Conservation (phyloP, 2,329 filamentous ascomycete genomes). For the Aspergillaceae sp. region DNA sequence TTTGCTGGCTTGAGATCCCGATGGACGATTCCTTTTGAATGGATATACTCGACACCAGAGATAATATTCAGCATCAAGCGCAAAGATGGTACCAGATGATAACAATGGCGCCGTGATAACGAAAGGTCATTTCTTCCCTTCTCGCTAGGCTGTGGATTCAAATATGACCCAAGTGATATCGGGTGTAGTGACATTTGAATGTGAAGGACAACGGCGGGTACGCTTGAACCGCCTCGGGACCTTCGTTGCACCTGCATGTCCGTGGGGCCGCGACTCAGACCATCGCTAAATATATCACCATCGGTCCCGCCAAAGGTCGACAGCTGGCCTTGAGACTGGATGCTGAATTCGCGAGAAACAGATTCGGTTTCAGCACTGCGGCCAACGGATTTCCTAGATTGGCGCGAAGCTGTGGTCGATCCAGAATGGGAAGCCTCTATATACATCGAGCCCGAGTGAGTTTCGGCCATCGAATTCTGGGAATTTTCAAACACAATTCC, state of each 20-base stretch:
- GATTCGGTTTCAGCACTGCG: slow-evolving; percentile 41
- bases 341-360: slow-evolving; percentile 36
- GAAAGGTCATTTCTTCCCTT: slow-evolving; percentile 11
- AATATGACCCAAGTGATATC: slow-evolving; percentile 52
- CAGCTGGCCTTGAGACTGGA: slow-evolving; percentile 21
- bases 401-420: slow-evolving; percentile 31
- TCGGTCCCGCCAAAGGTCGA: slow-evolving; percentile 29
- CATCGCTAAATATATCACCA: slow-evolving; percentile 36
- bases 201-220: slow-evolving; percentile 46
- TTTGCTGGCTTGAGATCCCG: slow-evolving; percentile 62
- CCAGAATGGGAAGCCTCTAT: background rate
- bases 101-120: slow-evolving; percentile 47
- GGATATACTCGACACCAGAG: slow-evolving; percentile 57
- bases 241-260: slow-evolving; percentile 23
- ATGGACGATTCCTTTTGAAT: slow-evolving; percentile 53
- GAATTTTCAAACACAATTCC: slow-evolving; percentile 37
- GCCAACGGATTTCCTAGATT: slow-evolving; percentile 33
- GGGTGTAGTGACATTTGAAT: slow-evolving; percentile 63
- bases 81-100: slow-evolving; percentile 50
- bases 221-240: slow-evolving; percentile 15
- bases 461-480: slow-evolving; percentile 16
- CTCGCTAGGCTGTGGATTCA: slow-evolving; percentile 33
- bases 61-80: slow-evolving; percentile 52
- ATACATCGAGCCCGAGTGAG: slow-evolving; percentile 11
- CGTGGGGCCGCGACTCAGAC: slow-evolving; percentile 27